Evolutionary conservation across 23 red algal genomes (phyloP).

Genomic region (Gracilariopsis chorda): DNA sequence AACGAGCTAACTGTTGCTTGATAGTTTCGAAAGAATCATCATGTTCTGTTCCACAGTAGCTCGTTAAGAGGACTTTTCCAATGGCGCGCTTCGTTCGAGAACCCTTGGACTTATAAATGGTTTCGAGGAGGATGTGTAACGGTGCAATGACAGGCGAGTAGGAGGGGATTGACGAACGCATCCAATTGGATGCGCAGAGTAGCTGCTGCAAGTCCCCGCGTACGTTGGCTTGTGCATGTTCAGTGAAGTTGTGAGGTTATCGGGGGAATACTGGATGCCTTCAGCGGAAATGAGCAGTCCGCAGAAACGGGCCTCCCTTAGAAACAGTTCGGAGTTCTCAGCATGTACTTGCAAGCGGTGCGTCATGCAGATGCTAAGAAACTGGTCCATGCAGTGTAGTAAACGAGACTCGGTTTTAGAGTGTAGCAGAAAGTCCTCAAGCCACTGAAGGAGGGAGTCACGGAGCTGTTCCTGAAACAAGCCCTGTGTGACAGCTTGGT

Average conservation of each 20-base stretch:
- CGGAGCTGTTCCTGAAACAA: not conserved
- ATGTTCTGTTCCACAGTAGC: not conserved
- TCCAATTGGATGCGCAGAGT: conserved; percentile 10
- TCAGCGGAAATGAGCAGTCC: conserved; percentile 8
- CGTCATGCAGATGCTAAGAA: not conserved
- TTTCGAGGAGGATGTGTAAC: conserved; percentile 1
- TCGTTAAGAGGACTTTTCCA: not conserved
- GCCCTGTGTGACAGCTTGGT: not conserved
- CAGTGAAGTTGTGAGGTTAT: not conserved
- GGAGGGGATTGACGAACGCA: conserved; percentile 8
- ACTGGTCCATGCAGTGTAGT: not conserved
- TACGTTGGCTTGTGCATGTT: not conserved
- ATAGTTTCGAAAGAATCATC: not conserved
- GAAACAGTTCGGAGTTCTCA: not conserved
- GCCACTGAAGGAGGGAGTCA: not conserved
- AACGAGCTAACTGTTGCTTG: not conserved
- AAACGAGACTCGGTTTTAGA: not conserved
- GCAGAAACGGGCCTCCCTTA: conserved; percentile 7
- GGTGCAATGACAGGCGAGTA: not conserved
- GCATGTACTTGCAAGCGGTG: not conserved
- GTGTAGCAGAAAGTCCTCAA: conserved; percentile 35
- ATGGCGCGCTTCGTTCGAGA: not conserved
- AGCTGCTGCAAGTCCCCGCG: conserved; percentile 17
- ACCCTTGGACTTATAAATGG: not conserved
- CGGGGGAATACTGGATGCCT: not conserved